Base-by-base conservation (phyloP, 768 basidiomycete species). In the Mycena capillaripes region DNA sequence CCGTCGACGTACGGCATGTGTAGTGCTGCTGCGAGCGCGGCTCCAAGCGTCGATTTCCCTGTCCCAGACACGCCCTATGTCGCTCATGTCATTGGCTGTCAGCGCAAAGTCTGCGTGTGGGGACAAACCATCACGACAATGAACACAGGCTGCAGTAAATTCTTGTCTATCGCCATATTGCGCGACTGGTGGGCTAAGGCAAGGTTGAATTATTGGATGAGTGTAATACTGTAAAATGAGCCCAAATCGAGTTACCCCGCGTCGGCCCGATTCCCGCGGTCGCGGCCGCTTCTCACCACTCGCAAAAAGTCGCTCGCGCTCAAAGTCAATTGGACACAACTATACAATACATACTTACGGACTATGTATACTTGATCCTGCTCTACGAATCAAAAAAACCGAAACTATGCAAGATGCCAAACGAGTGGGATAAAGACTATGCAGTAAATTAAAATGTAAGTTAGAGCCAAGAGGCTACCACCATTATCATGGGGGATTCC, bases 1-100 rank as follows among this genome's bases (percentile, higher is more conserved):
- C 93, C 97, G 77, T 98, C 97, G 70, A 96, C 84, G 83, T 94
- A 97, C 1, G 95, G 92, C 70, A 95, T 73, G n/a, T 80, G 81
- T 57, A 95, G 85, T 30, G 84, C 83, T 44, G 82, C 76, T 9
- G 93, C 88, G n/a, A 97, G 83, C 9, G 89, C 89, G 6, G 72
- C 74, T 0, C 93, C 95, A 1, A 96, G 84, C 25, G 92, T 93
- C 32, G 90, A 89, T 78, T 94, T 94, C 10, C 93, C 92, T 36
- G 91, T 90, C 17, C 92, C 92, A 0, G 87, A 93, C 4, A 94
- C 92, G 38, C 94, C 94, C 92, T 93, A 75, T 29, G 53, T 40
- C 27, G 46, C 29, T 38, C 17, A 46, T 53, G 34, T 68, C 44
- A 66, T 9, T 66, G 25, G 38, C 56, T 34, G 36, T 30, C 14